Percentiles rank a stretch among this genome's conserved stretches.
Conservation (phyloP, 495 filamentous ascomycete species). For the Talaromyces proteolyticus region DNA sequence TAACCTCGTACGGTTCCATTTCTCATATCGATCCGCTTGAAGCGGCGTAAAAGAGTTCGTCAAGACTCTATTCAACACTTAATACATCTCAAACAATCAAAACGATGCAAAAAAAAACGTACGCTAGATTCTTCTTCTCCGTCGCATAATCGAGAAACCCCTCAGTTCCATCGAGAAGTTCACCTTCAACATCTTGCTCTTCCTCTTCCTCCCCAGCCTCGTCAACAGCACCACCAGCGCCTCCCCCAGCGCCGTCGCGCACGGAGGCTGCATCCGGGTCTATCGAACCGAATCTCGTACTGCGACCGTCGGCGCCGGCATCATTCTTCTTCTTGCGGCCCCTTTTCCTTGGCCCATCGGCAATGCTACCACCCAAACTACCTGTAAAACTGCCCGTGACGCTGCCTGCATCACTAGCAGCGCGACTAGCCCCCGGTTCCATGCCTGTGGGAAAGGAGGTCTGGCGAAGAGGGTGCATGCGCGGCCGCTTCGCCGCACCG, state of each 20-base stretch:
- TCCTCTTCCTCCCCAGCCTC: slow-evolving; percentile 55
- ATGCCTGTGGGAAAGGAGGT: slow-evolving; percentile 73
- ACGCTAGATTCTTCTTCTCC: slow-evolving; percentile 63
- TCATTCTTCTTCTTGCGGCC: slow-evolving; percentile 60
- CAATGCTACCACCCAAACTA: slow-evolving; percentile 47
- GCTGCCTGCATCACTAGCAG: slow-evolving; percentile 57
- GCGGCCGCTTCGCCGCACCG: slow-evolving; percentile 27
- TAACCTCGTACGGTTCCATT: slow-evolving; percentile 66
- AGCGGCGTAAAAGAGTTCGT: slow-evolving; percentile 60
- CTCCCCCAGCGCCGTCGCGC: slow-evolving; percentile 35
- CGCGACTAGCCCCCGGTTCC: slow-evolving; percentile 31
- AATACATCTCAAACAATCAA: not conserved
- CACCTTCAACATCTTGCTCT: slow-evolving; percentile 60
- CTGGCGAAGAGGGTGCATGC: slow-evolving; percentile 75
- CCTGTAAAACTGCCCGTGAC: slow-evolving; percentile 59
- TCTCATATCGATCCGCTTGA: slow-evolving; percentile 68
- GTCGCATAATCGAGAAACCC: slow-evolving; percentile 60
- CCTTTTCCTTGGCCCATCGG: slow-evolving; percentile 47
- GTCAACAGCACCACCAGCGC: slow-evolving; percentile 27
- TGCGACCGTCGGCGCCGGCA: slow-evolving; percentile 44
- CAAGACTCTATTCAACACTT: slow-evolving; percentile 45
- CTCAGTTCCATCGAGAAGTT: slow-evolving; percentile 55
- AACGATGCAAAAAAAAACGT: slow-evolving; percentile 16
- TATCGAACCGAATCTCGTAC: slow-evolving; percentile 34
- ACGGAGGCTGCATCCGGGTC: slow-evolving; percentile 34